Evolutionary conservation across 345 rosid species (phyloP), one percentile per base, ranked within the genome.

Genomic region (Nephelium lappaceum): DNA sequence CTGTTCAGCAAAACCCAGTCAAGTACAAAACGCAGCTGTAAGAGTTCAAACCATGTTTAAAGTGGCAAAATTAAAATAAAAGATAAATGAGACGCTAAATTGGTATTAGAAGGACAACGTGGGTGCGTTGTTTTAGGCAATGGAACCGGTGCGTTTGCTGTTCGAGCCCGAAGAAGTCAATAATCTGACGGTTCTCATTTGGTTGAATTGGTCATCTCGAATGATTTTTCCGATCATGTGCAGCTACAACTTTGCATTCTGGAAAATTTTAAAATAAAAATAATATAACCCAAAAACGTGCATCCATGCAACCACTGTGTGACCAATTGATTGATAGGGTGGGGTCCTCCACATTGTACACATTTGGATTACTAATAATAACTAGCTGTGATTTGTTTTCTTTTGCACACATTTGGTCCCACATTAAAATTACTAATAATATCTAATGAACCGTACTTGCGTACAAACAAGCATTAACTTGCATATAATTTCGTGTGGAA

Each of bases 111-210:
- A 18, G 62, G 15, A 47, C n/a, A 45, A 69, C 67, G 43, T 61
- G 80, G 31, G 70, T 61, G 64, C 75, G 25, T 10, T 55, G 39
- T 42, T 67, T 57, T 9, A 79, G 81, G 74, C 78, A 58, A 31
- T 12, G 63, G 70, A 79, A 60, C 3, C 15, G 78, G 19, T 18
- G 36, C 1, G 7, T 18, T 19, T 43, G 18, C 10, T 11, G 75
- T 49, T 67, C 55, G 43, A 15, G 62, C 36, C 36, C 3, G n/a
- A 38, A 25, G 24, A 24, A 7, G 31, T 60, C 62, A 41, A 23
- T n/a, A 27, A 74, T 74, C 71, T 5, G 65, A 47, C 74, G 63
- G 71, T 55, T 74, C 58, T 53, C 65, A 23, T 76, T 76, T 12
- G 36, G 21, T 66, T 36, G 72, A 36, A 53, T 53, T 5, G n/a